phyloP scores from a whole-genome alignment of 495 filamentous ascomycete genomes.

The Chlorociboria aeruginascens region DNA sequence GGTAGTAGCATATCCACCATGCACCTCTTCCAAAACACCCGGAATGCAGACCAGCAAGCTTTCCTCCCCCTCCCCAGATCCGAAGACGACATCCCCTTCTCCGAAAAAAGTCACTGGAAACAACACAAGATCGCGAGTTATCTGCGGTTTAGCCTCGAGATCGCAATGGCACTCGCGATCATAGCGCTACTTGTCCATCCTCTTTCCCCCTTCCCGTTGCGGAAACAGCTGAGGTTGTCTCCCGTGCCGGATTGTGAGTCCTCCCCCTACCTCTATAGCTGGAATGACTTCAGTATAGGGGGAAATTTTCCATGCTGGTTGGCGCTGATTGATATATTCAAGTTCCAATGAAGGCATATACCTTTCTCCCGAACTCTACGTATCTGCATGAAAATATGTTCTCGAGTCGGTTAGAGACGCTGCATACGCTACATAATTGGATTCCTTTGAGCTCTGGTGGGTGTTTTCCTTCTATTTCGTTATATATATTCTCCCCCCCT shows the following conservation, averaged over 20 bases:
- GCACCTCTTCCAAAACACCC: background rate
- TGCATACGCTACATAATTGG: conserved; percentile 33
- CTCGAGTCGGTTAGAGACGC: conserved; percentile 24
- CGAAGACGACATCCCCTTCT: background rate
- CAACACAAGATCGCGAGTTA: background rate
- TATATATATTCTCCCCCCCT: background rate
- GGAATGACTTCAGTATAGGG: too few relatives aligned
- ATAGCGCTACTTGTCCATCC: background rate
- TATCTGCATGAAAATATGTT: conserved; percentile 35
- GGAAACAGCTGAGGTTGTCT: background rate
- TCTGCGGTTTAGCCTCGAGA: background rate
- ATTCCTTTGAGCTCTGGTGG: conserved; percentile 31
- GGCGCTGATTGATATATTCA: background rate
- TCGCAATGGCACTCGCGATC: background rate
- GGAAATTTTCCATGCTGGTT: too few relatives aligned
- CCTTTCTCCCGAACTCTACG: conserved; percentile 25
- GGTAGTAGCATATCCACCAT: background rate
- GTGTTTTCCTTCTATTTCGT: too few relatives aligned
- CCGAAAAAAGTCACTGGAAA: background rate
- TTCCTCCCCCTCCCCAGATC: background rate
- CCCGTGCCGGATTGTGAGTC: background rate
- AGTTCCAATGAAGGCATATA: conserved; percentile 33
- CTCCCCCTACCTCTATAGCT: too few relatives aligned
- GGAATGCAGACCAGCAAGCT: background rate
- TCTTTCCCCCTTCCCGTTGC: background rate